Conservation (phyloP, 73 alveolate species). For the Paramecium sonneborni region DNA sequence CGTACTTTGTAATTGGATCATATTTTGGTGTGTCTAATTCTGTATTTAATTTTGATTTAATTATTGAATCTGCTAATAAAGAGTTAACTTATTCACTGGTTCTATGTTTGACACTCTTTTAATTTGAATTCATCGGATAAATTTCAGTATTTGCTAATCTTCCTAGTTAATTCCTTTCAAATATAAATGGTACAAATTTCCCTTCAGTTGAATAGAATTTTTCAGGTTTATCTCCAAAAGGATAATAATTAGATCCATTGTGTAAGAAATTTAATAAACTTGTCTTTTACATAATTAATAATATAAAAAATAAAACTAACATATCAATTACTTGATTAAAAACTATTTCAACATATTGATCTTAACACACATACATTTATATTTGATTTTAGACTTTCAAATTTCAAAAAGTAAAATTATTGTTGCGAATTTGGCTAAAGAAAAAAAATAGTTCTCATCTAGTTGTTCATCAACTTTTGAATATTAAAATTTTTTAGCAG, state of each 20-base stretch:
- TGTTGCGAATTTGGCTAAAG: too few species aligned
- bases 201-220: not conserved
- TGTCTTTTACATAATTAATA: not conserved
- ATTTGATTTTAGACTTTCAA: too few species aligned
- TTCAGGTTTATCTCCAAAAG: slow-evolving; percentile 44
- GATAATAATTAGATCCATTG: slow-evolving; percentile 28
- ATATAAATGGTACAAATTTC: not conserved
- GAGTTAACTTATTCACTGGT: not conserved
- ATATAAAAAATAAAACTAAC: not conserved
- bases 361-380: too few species aligned
- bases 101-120: not conserved
- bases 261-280: not conserved
- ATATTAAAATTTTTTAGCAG: too few species aligned
- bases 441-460: too few species aligned
- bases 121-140: not conserved
- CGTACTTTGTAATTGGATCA: slow-evolving; percentile 21
- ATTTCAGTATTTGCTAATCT: not conserved
- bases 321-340: not conserved
- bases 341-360: too few species aligned
- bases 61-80: not conserved
- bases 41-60: not conserved
- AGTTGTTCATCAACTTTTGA: too few species aligned
- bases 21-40: slow-evolving; percentile 24
- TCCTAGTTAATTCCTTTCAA: slow-evolving; percentile 29
- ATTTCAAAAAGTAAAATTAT: too few species aligned